phyloP scores from a whole-genome alignment of 2,329 filamentous ascomycete genomes.

The Talaromyces sp. region DNA sequence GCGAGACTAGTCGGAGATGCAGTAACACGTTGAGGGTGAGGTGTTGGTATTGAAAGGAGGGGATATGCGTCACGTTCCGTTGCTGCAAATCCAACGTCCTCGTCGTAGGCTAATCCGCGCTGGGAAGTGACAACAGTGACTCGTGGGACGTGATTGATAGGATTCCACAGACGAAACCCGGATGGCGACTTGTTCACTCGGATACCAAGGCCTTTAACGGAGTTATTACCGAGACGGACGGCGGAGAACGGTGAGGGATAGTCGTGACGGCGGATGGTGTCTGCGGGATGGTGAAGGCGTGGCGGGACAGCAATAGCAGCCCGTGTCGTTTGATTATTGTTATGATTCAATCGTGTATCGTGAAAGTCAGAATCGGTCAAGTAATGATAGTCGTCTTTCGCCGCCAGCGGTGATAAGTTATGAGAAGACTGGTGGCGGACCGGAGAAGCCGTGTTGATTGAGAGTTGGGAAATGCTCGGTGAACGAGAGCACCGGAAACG shows the following conservation, averaged over 20 bases:
- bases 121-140: slow-evolving; percentile 48
- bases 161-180: slow-evolving; percentile 56
- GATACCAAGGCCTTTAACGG: neutral
- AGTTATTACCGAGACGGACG: slow-evolving; percentile 17
- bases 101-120: slow-evolving; percentile 29
- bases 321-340: neutral
- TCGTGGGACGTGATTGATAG: slow-evolving; percentile 58
- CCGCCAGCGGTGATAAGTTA: slow-evolving; percentile 38
- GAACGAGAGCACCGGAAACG: neutral
- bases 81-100: slow-evolving; percentile 32
- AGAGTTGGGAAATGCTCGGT: neutral
- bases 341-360: neutral
- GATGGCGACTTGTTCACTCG: slow-evolving; percentile 27
- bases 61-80: slow-evolving; percentile 50
- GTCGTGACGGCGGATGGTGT: slow-evolving; percentile 14
- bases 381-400: slow-evolving; percentile 28
- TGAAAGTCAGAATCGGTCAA: neutral
- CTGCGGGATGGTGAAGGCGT: slow-evolving; percentile 21
- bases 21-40: slow-evolving; percentile 52
- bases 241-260: slow-evolving; percentile 13
- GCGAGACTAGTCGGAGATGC: slow-evolving; percentile 45
- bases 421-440: slow-evolving; percentile 14
- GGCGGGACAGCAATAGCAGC: slow-evolving; percentile 15
- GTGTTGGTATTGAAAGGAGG: slow-evolving; percentile 56
- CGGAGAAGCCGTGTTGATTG: slow-evolving; percentile 17